Percentiles rank a stretch among this genome's conserved stretches.
Evolutionary conservation across 2,329 filamentous ascomycete species (phyloP).

Genomic region (Exophiala spinifera): DNA sequence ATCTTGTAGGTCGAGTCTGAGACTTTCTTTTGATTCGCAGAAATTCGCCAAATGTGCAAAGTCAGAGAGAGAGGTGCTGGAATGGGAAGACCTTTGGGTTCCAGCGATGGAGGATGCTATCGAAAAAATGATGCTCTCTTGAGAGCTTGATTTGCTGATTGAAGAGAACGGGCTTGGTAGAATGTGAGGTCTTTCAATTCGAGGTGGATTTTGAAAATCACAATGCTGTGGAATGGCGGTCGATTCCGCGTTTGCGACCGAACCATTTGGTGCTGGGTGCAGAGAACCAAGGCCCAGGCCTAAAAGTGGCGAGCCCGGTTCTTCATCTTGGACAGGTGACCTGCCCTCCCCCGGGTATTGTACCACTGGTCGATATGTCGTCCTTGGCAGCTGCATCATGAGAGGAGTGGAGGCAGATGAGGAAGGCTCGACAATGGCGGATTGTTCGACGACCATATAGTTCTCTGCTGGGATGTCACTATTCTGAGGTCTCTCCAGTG

Average conservation of each 20-base stretch:
- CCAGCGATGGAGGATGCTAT: slow-evolving; percentile 46
- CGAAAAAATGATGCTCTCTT: slow-evolving; percentile 55
- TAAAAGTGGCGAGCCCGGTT: slow-evolving; percentile 19
- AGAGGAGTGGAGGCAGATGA: slow-evolving; percentile 25
- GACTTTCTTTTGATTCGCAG: slow-evolving; percentile 22
- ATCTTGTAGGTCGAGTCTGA: slow-evolving; percentile 19
- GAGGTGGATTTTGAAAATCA: slow-evolving; percentile 2
- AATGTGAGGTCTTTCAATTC: slow-evolving; percentile 2
- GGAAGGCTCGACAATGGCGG: slow-evolving; percentile 12
- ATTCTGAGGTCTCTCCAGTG: background rate
- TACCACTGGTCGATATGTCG: background rate
- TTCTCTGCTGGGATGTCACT: slow-evolving; percentile 9
- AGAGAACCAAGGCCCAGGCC: slow-evolving; percentile 20
- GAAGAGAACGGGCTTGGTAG: slow-evolving; percentile 49
- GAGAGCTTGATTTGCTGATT: slow-evolving; percentile 56
- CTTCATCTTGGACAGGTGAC: background rate
- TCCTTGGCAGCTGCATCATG: slow-evolving; percentile 21
- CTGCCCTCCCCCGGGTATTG: background rate
- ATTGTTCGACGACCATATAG: slow-evolving; percentile 16
- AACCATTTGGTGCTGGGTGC: slow-evolving; percentile 3
- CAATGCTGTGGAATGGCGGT: background rate
- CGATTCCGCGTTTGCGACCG: background rate
- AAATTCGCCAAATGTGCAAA: slow-evolving; percentile 28
- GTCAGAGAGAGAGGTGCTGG: slow-evolving; percentile 46
- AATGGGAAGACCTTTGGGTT: slow-evolving; percentile 48